phyloP scores from a whole-genome alignment of 2,329 filamentous ascomycete genomes.

The Knufia fluminis region DNA sequence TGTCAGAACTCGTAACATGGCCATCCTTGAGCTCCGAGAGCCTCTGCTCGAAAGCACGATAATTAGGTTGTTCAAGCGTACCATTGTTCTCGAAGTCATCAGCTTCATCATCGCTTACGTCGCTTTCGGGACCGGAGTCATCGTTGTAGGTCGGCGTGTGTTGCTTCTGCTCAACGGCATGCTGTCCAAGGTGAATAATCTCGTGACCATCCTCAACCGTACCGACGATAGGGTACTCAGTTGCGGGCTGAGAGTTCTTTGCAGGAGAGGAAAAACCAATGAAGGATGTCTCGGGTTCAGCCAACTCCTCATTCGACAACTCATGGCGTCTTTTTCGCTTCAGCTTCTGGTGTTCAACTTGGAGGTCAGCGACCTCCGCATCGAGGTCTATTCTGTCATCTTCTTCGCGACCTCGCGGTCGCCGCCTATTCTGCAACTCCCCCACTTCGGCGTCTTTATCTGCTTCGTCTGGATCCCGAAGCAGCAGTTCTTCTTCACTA shows the following conservation, averaged over 20 bases:
- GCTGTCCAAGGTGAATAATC: background rate
- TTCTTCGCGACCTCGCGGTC: conserved; percentile 9
- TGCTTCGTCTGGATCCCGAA: too few relatives aligned
- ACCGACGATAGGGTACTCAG: background rate
- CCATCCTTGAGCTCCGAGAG: background rate
- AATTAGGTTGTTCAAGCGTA: too few relatives aligned
- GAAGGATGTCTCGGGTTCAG: background rate
- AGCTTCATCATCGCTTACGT: conserved; percentile 19
- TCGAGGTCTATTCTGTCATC: background rate
- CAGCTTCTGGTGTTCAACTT: too few relatives aligned
- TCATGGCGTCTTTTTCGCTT: background rate
- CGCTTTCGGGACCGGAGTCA: conserved; percentile 11
- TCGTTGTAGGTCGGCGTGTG: background rate
- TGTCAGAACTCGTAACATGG: background rate
- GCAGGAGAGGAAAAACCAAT: background rate
- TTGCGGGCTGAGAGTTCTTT: background rate
- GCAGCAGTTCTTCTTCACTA: background rate
- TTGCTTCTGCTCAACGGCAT: background rate
- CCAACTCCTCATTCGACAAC: conserved; percentile 4
- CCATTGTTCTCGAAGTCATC: conserved; percentile 25
- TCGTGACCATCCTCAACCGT: background rate
- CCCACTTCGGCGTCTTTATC: background rate
- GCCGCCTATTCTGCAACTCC: background rate
- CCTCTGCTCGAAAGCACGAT: too few relatives aligned
- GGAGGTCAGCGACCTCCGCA: too few relatives aligned